Evolutionary conservation across 306 rosid genomes (phyloP), one percentile per base, ranked within the genome.

Genomic region (Cyamopsis tetragonoloba): DNA sequence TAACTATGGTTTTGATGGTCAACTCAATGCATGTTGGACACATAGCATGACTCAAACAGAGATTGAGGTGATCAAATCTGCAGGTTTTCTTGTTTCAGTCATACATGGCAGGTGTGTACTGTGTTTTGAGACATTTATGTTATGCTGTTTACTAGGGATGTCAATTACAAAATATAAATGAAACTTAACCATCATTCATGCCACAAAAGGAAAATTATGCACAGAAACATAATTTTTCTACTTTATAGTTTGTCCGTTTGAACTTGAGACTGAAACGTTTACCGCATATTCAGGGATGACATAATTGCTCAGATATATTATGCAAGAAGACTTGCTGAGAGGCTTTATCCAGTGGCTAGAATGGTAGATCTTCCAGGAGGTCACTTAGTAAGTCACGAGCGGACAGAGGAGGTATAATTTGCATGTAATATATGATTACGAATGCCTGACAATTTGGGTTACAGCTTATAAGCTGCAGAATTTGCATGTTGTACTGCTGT

Each of bases 311-410:
- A 88, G 78, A 76, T 90, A 59, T 79, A 58, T 67, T 22, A 90
- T 63, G 99, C 92, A 27, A 80, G 81, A 79, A 86, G 83, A 83
- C 84, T 95, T 80, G 92, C 96, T 4, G 81, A 85, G 77, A 95
- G 84, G 76, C 77, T 95, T 58, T 72, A 90, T 30, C 96, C 99
- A 44, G 79, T 81, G 70, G 97, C 97, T 39, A 81, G 96, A 83
- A 85, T 95, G 96, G 87, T 90, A 35, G 96, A 90, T 56, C 97
- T 95, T 65, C 96, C 72, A 23, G 99, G 99, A 71, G 99, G 95
- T 61, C 99, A 95, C 82, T 77, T 95, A 62, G 99, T 95, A 71
- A 88, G 99, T 68, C 96, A 88, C 3, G 99, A 95, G 79, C 88
- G 89, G 77, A 71, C 86, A 0, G 92, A 86, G 77, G 99, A 90